Base-by-base conservation (phyloP, 148 eudicot species). In the Bassia scoparia region DNA sequence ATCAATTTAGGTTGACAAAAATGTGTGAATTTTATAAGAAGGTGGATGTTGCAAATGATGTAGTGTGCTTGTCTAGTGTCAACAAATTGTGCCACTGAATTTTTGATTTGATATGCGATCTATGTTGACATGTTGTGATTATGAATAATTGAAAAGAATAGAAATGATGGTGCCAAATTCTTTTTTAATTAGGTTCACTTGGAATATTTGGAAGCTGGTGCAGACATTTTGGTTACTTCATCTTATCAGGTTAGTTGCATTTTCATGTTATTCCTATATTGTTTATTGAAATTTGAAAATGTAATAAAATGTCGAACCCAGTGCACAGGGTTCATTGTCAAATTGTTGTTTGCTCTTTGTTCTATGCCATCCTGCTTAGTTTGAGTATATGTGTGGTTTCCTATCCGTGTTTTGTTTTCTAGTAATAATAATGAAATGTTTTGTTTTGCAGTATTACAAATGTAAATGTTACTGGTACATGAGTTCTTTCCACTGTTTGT, bases 121-220 rank as follows among this genome's bases (percentile, higher is more conserved):
- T 24, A 46, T 69, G 33, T 8, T 62, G 12, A 1, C 10, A 46
- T 69, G 33, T 8, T 62, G 12, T 49, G 38, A 53, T 53, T 18
- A 17, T 53, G 58, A 12, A n/a, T 53, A 26, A 3, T 6, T 20
- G 0, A 53, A 3, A 53, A 53, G 26, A 5, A 27, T 29, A 6
- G 12, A 17, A 33, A 15, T 26, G 29, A 16, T 38, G 27, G 23
- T 29, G 27, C 46, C 23, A 30, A 14, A 27, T 17, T 67, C 30
- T 12, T 60, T 44, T 50, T 37, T 63, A n/a, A n/a, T n/a, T n/a
- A 92, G 98, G 98, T 92, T 77, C 98, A 92, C 81, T 37, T 83
- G 90, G 98, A 88, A 75, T 93, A 88, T 76, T 53, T 93, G 84
- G 98, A 93, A 76, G 98, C 98, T 66, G 98, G 96, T 66, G 90